These are phyloP conservation scores for apple (Malus domestica) DNA, from an alignment of 306 rosid genomes.

Conservation along the genomic window ASM211411v1 NC_041789.1:26614501-26615000, in stretches of 20 bases:
- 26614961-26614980: conserved; percentile 25
- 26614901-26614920: conserved; percentile 30
- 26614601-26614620: conserved; percentile 35
- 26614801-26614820: no score
- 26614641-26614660: conserved; percentile 48
- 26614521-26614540: not conserved
- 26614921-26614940: conserved; percentile 56
- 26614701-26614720: conserved; percentile 50
- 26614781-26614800: conserved; percentile 39
- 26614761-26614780: conserved; percentile 3
- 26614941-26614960: conserved; percentile 26
- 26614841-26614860: conserved; percentile 23
- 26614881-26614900: conserved; percentile 26
- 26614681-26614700: conserved; percentile 39
- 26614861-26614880: conserved; percentile 54
- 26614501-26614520: not conserved
- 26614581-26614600: conserved; percentile 19
- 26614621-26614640: conserved; percentile 39
- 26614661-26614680: conserved; percentile 26
- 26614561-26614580: not conserved
- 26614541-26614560: not conserved
- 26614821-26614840: not conserved
- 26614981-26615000: conserved; percentile 36
- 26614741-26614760: not conserved
- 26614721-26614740: conserved; percentile 42